phyloP scores from a whole-genome alignment of 2,329 filamentous ascomycete genomes.

The Scorias spongiosa region DNA sequence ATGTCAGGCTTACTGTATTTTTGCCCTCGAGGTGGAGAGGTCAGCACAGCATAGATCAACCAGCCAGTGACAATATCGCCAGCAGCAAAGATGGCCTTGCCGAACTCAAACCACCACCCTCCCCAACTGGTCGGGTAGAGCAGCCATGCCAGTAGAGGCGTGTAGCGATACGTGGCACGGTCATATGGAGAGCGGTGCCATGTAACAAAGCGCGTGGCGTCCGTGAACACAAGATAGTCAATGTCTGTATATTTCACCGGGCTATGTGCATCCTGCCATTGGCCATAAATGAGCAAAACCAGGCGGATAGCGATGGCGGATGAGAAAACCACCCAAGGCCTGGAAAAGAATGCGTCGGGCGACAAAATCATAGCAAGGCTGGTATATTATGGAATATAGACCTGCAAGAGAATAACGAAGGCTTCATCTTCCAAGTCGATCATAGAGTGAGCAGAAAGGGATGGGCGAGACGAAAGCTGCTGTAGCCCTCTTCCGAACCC shows the following conservation, averaged over 20 bases:
- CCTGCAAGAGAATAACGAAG: no score
- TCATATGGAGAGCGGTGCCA: conserved; percentile 62
- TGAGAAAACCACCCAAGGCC: conserved; percentile 24
- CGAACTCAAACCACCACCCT: conserved; percentile 58
- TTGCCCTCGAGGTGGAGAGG: conserved; percentile 5
- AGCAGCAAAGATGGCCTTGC: conserved; percentile 72
- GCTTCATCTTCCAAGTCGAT: no score
- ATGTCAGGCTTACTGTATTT: conserved; percentile 24
- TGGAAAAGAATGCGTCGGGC: conserved; percentile 7
- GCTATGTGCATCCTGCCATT: conserved; percentile 83
- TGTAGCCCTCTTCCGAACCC: no score
- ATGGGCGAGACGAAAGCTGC: no score
- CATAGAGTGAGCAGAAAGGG: no score
- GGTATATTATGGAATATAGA: no score
- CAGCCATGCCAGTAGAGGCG: conserved; percentile 82
- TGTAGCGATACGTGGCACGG: conserved; percentile 92
- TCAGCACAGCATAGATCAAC: conserved; percentile 48
- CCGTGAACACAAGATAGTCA: conserved; percentile 96
- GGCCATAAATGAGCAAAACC: conserved; percentile 67
- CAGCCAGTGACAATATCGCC: conserved; percentile 77
- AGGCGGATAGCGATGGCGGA: conserved; percentile 48
- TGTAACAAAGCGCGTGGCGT: conserved; percentile 66
- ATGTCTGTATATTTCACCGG: conserved; percentile 97
- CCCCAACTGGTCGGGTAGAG: conserved; percentile 62
- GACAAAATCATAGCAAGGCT: not conserved